phyloP scores from a whole-genome alignment of 202 grass and related monocot species.

The Cymbopogon flexuosus region DNA sequence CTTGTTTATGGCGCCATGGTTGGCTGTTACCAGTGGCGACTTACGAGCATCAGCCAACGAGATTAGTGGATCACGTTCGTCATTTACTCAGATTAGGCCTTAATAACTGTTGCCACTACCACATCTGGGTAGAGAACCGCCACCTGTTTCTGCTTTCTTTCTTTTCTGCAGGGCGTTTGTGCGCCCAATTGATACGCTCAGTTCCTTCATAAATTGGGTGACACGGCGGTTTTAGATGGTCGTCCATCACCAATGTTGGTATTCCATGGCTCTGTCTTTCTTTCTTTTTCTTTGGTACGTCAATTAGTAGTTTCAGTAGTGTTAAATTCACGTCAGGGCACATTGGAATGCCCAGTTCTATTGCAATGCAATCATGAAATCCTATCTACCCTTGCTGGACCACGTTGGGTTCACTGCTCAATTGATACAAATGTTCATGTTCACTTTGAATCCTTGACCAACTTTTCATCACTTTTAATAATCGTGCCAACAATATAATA shows the following conservation, averaged over 20 bases:
- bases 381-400: no score
- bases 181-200: not conserved
- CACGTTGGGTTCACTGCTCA: no score
- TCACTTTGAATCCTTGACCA: not conserved
- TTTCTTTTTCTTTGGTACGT: not conserved
- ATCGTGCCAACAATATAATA: not conserved
- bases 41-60: not conserved
- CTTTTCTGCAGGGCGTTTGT: not conserved
- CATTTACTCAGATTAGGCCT: not conserved
- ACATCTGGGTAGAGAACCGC: not conserved
- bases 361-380: not conserved
- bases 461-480: not conserved
- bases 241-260: not conserved
- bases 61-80: not conserved
- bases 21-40: not conserved
- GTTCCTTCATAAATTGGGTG: not conserved
- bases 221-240: not conserved
- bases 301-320: not conserved
- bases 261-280: not conserved
- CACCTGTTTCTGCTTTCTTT: not conserved
- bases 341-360: not conserved
- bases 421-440: not conserved
- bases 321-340: not conserved
- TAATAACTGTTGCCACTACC: not conserved
- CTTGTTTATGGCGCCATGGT: not conserved